These are phyloP conservation scores for Plectranthus barbatus DNA, from an alignment of 257 asterid species.

Conservation along the genomic window DNA sequence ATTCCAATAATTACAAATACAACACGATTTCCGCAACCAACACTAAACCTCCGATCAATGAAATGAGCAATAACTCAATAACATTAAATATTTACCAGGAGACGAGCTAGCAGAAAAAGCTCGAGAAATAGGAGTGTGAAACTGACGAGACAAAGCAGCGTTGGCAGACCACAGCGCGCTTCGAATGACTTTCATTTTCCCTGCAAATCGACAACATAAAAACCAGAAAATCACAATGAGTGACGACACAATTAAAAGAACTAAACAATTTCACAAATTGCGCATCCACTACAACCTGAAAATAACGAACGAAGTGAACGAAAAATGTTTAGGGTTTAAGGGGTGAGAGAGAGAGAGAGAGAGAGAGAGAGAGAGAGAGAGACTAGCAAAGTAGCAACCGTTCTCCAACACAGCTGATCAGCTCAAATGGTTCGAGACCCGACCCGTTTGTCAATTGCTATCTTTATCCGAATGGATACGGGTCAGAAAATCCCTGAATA, in stretches of 20 bases:
- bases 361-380: background rate
- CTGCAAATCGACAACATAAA: slow-evolving; percentile 9
- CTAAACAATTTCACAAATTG: background rate
- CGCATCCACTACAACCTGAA: background rate
- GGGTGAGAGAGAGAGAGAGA: background rate
- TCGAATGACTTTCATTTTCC: slow-evolving; percentile 40
- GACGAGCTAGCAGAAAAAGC: slow-evolving; percentile 31
- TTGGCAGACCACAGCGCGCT: slow-evolving; percentile 28
- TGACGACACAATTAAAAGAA: background rate
- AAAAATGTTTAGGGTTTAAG: slow-evolving; percentile 9
- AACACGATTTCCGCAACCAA: background rate
- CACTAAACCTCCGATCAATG: background rate
- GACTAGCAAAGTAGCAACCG: too few relatives aligned
- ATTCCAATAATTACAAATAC: background rate
- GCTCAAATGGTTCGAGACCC: slow-evolving; percentile 7
- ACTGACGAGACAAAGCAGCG: slow-evolving; percentile 29
- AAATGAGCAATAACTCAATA: background rate
- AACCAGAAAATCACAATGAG: background rate
- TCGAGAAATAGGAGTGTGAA: slow-evolving; percentile 25
- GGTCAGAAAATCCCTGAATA: background rate
- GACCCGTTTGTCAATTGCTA: slow-evolving; percentile 9
- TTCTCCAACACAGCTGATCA: background rate
- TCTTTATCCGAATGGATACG: background rate
- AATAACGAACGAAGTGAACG: background rate
- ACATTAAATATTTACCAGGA: slow-evolving; percentile 18